These are phyloP conservation scores for Pseudoneurospora amorphoporcata DNA, from an alignment of 495 filamentous ascomycete genomes.

Conservation along the genomic window DNA sequence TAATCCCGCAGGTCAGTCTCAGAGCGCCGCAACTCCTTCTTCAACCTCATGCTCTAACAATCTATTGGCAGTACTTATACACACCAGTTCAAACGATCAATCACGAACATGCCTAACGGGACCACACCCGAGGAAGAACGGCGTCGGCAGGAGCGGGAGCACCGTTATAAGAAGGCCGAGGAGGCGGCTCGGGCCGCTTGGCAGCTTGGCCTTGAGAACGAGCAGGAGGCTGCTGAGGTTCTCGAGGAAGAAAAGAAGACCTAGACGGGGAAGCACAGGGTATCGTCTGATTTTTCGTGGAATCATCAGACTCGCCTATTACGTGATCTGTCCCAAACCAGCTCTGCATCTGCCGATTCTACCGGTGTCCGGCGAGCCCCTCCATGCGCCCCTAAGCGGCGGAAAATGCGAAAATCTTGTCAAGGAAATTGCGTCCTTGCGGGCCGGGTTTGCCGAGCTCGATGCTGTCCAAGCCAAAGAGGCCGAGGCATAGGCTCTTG, in stretches of 20 bases:
- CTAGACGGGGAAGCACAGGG: neutral
- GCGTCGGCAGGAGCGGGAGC: neutral
- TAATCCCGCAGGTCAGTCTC: neutral
- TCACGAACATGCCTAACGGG: neutral
- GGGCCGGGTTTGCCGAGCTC: neutral
- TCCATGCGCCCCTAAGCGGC: neutral
- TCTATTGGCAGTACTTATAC: neutral
- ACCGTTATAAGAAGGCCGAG: neutral
- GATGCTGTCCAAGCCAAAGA: neutral
- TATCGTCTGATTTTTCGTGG: neutral
- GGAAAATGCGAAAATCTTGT: neutral
- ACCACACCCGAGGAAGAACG: neutral
- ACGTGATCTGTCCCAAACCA: no score
- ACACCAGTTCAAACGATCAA: neutral
- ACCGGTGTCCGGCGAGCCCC: neutral
- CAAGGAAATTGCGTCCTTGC: neutral
- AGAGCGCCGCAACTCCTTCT: neutral
- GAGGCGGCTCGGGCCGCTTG: neutral
- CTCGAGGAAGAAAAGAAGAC: neutral
- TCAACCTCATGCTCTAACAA: neutral
- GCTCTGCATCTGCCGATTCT: neutral
- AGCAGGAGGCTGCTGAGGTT: neutral
- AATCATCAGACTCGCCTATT: neutral
- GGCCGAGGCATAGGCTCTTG: neutral
- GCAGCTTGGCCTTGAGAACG: neutral